Base-by-base conservation (phyloP, 2,329 filamentous ascomycete species). In the Hysterium pulicare region DNA sequence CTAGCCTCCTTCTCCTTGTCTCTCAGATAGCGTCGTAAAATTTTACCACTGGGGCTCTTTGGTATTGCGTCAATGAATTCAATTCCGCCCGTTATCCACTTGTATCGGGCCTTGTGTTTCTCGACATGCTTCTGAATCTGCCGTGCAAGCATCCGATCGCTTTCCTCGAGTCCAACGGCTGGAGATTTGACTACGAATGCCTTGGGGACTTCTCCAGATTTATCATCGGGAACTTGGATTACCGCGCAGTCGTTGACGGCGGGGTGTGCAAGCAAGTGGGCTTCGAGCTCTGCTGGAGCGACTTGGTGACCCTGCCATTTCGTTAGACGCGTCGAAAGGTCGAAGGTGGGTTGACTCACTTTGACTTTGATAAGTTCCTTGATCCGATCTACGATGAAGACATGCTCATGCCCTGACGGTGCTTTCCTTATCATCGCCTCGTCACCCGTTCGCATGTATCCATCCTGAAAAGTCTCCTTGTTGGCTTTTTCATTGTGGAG, bases 401-500 rank as follows among this genome's bases (percentile, higher is more conserved):
- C 63, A 58, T 96, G 90, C 65, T 95, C 88, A 50, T 83, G 71
- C 2, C 87, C 88, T 2, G 42, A 71, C 0, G 79, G 75, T 6
- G 80, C 73, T 55, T 79, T 76, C 2, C 77, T 75, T 9, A 94
- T 71, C 3, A 91, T 72, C 0, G 85, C 88, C 62, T 94, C 87
- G 55, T 96, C 90, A 5, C 90, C 90, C 0, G 90, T 95, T 31
- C 79, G 79, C 75, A 95, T 81, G 81, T 88, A 93, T 1, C 72
- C 71, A 46, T 90, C 83, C 1, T 82, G 74, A 57, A 89, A 96
- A 0, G 90, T 93, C 61, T 94, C 88, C 39, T 78, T 74, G 16
- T 83, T 94, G 3, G 90, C 89, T 57, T 86, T 84, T 33, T 86
- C 82, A 58, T 95, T 95, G 69, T 94, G 86, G 40, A 95, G 71